phyloP scores from a whole-genome alignment of 2,329 filamentous ascomycete species.

The Fusarium beomiforme region DNA sequence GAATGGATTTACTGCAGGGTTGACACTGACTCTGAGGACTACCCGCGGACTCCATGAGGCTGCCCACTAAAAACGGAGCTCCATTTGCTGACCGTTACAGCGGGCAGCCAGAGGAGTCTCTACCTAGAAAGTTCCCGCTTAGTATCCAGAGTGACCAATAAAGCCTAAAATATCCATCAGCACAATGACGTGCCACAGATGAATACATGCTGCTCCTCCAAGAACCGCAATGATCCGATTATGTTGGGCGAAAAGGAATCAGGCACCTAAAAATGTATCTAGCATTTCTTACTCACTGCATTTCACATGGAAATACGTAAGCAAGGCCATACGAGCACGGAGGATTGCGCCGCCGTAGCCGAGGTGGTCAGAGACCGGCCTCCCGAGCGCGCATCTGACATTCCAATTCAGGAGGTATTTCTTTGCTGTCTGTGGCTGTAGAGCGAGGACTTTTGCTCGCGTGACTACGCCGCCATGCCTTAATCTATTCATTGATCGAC shows the following conservation, averaged over 20 bases:
- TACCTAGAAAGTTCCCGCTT: background rate
- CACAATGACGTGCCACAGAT: background rate
- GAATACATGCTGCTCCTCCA: too few relatives aligned
- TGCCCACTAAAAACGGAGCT: background rate
- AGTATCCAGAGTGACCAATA: background rate
- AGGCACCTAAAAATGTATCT: background rate
- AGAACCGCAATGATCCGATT: background rate
- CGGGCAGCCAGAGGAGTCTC: background rate
- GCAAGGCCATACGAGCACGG: constrained; percentile 17
- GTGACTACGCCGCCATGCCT: background rate
- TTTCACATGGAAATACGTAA: background rate
- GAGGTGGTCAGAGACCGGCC: constrained; percentile 9
- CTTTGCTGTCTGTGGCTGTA: background rate
- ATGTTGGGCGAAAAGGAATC: background rate
- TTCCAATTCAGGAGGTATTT: background rate
- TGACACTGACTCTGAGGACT: background rate
- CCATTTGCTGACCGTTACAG: background rate
- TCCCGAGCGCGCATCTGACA: constrained; percentile 3
- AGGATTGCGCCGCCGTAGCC: constrained; percentile 22
- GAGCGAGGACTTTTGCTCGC: background rate
- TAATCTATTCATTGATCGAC: background rate
- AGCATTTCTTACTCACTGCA: background rate
- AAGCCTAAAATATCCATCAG: background rate
- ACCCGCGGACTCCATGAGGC: background rate
- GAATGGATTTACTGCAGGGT: constrained; percentile 6